These are phyloP conservation scores for Cyberlindnera meyerae DNA, from an alignment of 805 yeast genomes.

Conservation along the genomic window DNA sequence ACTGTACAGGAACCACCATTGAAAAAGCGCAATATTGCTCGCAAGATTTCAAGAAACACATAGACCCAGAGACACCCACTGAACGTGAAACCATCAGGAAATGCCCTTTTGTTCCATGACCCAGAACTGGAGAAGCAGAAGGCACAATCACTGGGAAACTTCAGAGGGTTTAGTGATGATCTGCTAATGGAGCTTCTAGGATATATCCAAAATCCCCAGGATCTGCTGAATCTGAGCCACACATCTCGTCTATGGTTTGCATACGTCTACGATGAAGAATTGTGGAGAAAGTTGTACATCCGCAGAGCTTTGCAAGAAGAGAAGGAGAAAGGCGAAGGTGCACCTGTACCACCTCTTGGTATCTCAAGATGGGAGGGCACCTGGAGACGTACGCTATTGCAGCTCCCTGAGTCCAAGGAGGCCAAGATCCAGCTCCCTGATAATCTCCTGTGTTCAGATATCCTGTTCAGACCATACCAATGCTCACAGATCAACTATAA, in stretches of 20 bases:
- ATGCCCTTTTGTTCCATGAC: conserved; percentile 39
- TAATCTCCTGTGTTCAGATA: conserved; percentile 63
- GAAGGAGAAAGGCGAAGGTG: conserved; percentile 7
- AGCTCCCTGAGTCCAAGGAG: conserved; percentile 34
- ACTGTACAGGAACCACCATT: conserved; percentile 17
- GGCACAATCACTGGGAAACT: conserved; percentile 39
- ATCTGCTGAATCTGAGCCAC: conserved; percentile 49
- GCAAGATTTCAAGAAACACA: conserved; percentile 25
- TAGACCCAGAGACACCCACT: conserved; percentile 54
- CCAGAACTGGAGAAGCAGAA: conserved; percentile 11
- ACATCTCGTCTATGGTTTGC: conserved; percentile 69
- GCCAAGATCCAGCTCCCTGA: conserved; percentile 41
- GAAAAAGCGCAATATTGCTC: conserved; percentile 20
- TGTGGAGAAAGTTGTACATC: conserved; percentile 67
- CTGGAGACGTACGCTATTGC: conserved; percentile 65
- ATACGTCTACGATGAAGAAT: conserved; percentile 67
- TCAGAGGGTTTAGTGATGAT: conserved; percentile 58
- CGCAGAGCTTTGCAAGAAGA: conserved; percentile 18
- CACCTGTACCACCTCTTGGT: conserved; percentile 25
- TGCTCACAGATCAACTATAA: conserved; percentile 66
- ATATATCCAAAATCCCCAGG: conserved; percentile 40
- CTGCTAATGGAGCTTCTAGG: conserved; percentile 49
- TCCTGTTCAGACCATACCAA: conserved; percentile 78
- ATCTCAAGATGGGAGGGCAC: conserved; percentile 63
- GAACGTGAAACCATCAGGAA: conserved; percentile 74